These are phyloP conservation scores for Ceratobasidium sp. DNA, from an alignment of 1,284 basidiomycete genomes.

Conservation along the genomic window DNA sequence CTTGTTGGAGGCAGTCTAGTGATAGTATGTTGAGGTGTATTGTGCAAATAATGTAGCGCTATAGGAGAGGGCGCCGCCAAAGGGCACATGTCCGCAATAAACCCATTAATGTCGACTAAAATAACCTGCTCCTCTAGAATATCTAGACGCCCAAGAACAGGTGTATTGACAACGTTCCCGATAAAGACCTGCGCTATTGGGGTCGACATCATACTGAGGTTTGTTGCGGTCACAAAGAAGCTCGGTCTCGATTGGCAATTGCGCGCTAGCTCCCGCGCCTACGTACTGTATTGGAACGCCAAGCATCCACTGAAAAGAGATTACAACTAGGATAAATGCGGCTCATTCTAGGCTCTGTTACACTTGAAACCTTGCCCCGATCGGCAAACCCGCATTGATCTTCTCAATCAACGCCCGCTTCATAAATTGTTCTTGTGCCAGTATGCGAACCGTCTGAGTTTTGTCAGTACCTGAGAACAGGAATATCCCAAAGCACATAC, in stretches of 20 bases:
- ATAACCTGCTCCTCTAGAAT: constrained; percentile 44
- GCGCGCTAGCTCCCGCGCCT: not conserved
- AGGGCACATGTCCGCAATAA: constrained; percentile 47
- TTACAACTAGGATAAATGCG: constrained; percentile 22
- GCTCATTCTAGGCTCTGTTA: not conserved
- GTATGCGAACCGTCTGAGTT: constrained; percentile 80
- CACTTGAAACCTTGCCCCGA: constrained; percentile 57
- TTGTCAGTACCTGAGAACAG: not conserved
- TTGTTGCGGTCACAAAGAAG: constrained; percentile 13
- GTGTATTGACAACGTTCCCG: constrained; percentile 46
- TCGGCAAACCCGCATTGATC: constrained; percentile 78
- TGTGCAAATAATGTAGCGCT: constrained; percentile 32
- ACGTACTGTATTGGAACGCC: not conserved
- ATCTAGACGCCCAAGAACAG: constrained; percentile 52
- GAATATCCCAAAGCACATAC: constrained; percentile 62
- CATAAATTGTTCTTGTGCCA: constrained; percentile 96
- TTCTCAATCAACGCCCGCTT: constrained; percentile 92
- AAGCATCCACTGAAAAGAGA: not conserved
- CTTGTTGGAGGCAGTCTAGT: constrained; percentile 63
- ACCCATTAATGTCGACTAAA: constrained; percentile 45
- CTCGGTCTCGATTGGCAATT: constrained; percentile 32
- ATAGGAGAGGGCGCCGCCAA: constrained; percentile 33
- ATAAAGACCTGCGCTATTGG: constrained; percentile 43
- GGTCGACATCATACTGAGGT: constrained; percentile 24
- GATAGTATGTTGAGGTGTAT: constrained; percentile 35